These are phyloP conservation scores for Globisporangium iwayamae DNA, from an alignment of 352 stramenopile genomes.

Conservation along the genomic window DNA sequence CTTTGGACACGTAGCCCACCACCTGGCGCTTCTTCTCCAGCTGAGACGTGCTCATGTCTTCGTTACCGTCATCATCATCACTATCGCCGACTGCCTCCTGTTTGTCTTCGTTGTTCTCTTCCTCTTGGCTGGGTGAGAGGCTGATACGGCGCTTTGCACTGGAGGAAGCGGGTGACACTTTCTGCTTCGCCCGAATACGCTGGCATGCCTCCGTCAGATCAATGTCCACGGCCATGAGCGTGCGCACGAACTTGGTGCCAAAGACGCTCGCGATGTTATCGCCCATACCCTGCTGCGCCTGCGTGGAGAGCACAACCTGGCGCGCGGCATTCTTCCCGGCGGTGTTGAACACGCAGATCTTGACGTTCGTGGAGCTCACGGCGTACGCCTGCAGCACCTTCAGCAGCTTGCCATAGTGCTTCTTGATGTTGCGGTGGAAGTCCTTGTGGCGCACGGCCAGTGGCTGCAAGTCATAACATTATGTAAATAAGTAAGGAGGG, in stretches of 20 bases:
- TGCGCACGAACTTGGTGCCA: slow-evolving; percentile 89
- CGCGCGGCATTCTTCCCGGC: slow-evolving; percentile 43
- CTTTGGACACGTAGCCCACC: slow-evolving; percentile 69
- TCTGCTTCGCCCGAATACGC: slow-evolving; percentile 6
- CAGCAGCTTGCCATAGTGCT: slow-evolving; percentile 91
- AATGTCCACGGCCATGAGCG: slow-evolving; percentile 68
- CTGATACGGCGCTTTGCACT: background rate
- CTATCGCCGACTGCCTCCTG: slow-evolving; percentile 19
- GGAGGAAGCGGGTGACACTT: background rate
- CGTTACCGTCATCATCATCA: slow-evolving; percentile 17
- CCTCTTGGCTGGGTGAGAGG: slow-evolving; percentile 5
- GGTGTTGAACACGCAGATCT: slow-evolving; percentile 56
- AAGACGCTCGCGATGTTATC: slow-evolving; percentile 91
- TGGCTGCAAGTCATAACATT: slow-evolving; percentile 25
- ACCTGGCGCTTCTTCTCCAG: slow-evolving; percentile 31
- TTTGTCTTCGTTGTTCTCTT: slow-evolving; percentile 19
- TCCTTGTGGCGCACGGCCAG: slow-evolving; percentile 92
- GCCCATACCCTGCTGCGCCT: slow-evolving; percentile 53
- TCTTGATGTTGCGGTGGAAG: slow-evolving; percentile 92
- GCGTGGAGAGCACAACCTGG: slow-evolving; percentile 63
- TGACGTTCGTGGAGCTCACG: slow-evolving; percentile 53
- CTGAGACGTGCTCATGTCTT: slow-evolving; percentile 19
- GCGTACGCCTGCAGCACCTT: slow-evolving; percentile 88
- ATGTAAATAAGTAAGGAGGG: background rate
- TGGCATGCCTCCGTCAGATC: slow-evolving; percentile 36